Evolutionary conservation across 805 yeast species (phyloP).

Genomic region (Myxozyma geophila): DNA sequence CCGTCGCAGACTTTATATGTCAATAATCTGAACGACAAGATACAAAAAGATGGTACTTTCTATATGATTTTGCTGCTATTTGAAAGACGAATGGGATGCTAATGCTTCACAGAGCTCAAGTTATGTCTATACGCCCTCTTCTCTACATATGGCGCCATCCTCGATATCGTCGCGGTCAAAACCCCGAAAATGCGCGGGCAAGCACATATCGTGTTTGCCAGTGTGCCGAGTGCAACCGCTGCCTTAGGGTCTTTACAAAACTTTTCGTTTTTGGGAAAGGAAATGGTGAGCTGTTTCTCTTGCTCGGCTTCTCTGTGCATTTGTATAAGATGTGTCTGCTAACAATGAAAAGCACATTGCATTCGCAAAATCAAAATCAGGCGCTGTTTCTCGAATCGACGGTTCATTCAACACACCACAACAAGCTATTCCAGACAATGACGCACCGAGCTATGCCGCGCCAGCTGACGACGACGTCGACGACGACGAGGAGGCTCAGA

Average conservation of each 20-base stretch:
- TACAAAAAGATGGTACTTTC: slow-evolving; percentile 42
- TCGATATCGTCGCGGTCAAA: slow-evolving; percentile 47
- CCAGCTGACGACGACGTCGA: slow-evolving; percentile 8
- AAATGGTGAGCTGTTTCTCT: slow-evolving; percentile 37
- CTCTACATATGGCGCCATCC: slow-evolving; percentile 47
- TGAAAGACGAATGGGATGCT: background rate
- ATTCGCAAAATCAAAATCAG: slow-evolving; percentile 43
- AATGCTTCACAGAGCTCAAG: slow-evolving; percentile 41
- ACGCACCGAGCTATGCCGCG: slow-evolving; percentile 30
- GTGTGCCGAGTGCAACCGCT: slow-evolving; percentile 41
- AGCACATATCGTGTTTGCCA: slow-evolving; percentile 48
- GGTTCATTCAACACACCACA: slow-evolving; percentile 40
- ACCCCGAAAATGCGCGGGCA: slow-evolving; percentile 51
- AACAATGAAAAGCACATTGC: slow-evolving; percentile 30
- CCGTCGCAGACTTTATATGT: slow-evolving; percentile 46
- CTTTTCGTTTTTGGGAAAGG: slow-evolving; percentile 45
- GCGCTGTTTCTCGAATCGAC: slow-evolving; percentile 42
- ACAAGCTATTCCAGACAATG: background rate
- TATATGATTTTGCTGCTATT: background rate
- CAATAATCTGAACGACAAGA: slow-evolving; percentile 48
- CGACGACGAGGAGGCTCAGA: slow-evolving; percentile 23
- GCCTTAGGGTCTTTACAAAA: slow-evolving; percentile 45
- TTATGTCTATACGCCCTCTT: slow-evolving; percentile 46
- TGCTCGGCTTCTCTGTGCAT: background rate
- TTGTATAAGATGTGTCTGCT: background rate